phyloP scores from a whole-genome alignment of 2,329 filamentous ascomycete species.

The Colletotrichum magnum region DNA sequence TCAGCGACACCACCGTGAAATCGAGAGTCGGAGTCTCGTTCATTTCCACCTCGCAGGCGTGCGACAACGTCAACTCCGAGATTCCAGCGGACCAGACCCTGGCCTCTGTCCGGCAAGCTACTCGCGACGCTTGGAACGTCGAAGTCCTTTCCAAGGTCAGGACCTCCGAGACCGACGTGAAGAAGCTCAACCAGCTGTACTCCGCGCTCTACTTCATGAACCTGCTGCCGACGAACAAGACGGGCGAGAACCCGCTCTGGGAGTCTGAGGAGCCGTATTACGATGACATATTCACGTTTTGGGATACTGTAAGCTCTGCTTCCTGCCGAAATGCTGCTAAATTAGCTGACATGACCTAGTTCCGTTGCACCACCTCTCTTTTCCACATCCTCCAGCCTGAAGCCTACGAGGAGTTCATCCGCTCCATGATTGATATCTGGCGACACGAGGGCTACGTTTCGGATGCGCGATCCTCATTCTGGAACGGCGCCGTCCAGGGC shows the following conservation, averaged over 20 bases:
- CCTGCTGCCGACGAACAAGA: conserved; percentile 78
- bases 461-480: conserved; percentile 77
- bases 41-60: conserved; percentile 74
- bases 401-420: conserved; percentile 75
- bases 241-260: conserved; percentile 79
- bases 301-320: conserved; percentile 60
- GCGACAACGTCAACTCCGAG: conserved; percentile 69
- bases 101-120: conserved; percentile 59
- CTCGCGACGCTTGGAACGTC: conserved; percentile 70
- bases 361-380: conserved; percentile 75
- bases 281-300: conserved; percentile 79
- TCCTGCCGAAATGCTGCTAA: background rate
- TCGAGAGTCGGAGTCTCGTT: conserved; percentile 78
- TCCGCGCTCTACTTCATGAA: conserved; percentile 79
- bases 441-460: conserved; percentile 75
- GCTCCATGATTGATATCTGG: conserved; percentile 79
- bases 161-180: conserved; percentile 68
- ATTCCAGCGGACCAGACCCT: conserved; percentile 63
- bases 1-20: conserved; percentile 59
- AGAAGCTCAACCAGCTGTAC: conserved; percentile 74
- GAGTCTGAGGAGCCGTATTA: conserved; percentile 76
- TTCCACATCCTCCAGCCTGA: conserved; percentile 75
- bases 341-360: conserved; percentile 47
- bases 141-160: conserved; percentile 75
- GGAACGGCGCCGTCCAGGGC: conserved; percentile 78